Evolutionary conservation across 176 grass and related monocot species (phyloP).

Genomic region (Ensete glaucum): DNA sequence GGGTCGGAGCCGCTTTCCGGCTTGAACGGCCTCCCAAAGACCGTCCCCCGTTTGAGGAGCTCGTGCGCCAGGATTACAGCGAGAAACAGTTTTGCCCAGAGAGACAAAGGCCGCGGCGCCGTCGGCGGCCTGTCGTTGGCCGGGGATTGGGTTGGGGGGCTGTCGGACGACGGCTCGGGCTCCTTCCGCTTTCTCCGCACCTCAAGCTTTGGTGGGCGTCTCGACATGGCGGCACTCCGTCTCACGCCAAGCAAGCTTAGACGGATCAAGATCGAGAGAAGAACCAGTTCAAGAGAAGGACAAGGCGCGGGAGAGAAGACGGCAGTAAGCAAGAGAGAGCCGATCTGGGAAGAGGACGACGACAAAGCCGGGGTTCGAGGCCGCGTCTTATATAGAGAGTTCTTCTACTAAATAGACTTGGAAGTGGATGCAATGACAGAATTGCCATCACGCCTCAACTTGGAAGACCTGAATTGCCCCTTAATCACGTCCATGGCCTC

Average conservation of each 20-base stretch:
- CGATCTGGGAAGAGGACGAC: too few species aligned
- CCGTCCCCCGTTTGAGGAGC: slow-evolving; percentile 54
- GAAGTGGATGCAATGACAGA: not conserved
- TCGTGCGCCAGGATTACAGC: slow-evolving; percentile 79
- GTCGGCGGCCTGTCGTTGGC: too few species aligned
- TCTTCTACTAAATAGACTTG: not conserved
- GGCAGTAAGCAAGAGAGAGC: not conserved
- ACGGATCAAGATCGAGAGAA: not conserved
- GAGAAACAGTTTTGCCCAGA: slow-evolving; percentile 39
- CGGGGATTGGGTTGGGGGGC: not conserved
- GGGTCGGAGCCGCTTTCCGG: not conserved
- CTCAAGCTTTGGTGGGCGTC: not conserved
- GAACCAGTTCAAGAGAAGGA: not conserved
- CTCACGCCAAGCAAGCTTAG: slow-evolving; percentile 32
- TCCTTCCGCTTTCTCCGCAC: slow-evolving; percentile 10
- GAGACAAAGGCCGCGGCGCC: not conserved
- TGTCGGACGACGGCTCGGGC: too few species aligned
- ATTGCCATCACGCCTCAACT: not conserved
- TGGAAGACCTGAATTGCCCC: too few species aligned
- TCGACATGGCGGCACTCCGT: slow-evolving; percentile 22
- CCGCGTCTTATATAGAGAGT: not conserved
- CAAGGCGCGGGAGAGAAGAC: not conserved
- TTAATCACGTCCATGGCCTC: too few species aligned
- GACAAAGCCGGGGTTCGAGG: not conserved
- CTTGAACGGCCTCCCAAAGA: slow-evolving; percentile 39